A percentile compares a stretch with the other conserved stretches of the same genome.
These are phyloP conservation scores for Xanthoconium stramineum DNA, from an alignment of 768 basidiomycete species.

Conservation along the genomic window DNA sequence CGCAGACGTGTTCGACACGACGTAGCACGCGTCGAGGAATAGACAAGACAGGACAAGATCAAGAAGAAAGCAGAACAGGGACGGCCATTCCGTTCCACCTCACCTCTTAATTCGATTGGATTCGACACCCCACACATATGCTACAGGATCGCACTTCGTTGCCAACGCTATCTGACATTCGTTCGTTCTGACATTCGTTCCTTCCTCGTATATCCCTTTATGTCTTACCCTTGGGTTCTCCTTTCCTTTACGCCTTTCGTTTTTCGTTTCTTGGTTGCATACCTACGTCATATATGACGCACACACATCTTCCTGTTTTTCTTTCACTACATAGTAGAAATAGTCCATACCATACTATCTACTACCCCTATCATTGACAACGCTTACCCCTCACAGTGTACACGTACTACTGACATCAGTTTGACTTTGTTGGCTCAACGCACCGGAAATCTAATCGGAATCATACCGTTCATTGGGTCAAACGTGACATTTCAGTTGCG, in stretches of 20 bases:
- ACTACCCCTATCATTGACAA: too few relatives aligned
- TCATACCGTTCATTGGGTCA: too few relatives aligned
- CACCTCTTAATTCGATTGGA: background rate
- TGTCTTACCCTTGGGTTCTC: too few relatives aligned
- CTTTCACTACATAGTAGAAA: background rate
- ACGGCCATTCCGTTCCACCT: background rate
- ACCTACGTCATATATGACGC: background rate
- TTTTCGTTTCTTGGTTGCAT: background rate
- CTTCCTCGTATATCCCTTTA: background rate
- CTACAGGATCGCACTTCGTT: background rate
- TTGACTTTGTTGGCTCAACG: too few relatives aligned
- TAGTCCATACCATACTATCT: background rate
- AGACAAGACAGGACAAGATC: background rate
- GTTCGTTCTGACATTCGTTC: background rate
- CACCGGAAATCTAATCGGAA: too few relatives aligned
- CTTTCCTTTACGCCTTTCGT: background rate
- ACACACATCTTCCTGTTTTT: background rate
- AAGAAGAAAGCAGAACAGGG: background rate
- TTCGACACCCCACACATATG: background rate
- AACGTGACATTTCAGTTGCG: too few relatives aligned
- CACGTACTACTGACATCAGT: too few relatives aligned
- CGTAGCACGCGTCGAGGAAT: too few relatives aligned
- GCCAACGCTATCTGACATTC: background rate
- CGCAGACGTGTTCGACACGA: constrained; percentile 2
- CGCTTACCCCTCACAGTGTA: too few relatives aligned